These are phyloP conservation scores for Dothiorella sarmentorum DNA, from an alignment of 2,329 filamentous ascomycete genomes.

Conservation along the genomic window DNA sequence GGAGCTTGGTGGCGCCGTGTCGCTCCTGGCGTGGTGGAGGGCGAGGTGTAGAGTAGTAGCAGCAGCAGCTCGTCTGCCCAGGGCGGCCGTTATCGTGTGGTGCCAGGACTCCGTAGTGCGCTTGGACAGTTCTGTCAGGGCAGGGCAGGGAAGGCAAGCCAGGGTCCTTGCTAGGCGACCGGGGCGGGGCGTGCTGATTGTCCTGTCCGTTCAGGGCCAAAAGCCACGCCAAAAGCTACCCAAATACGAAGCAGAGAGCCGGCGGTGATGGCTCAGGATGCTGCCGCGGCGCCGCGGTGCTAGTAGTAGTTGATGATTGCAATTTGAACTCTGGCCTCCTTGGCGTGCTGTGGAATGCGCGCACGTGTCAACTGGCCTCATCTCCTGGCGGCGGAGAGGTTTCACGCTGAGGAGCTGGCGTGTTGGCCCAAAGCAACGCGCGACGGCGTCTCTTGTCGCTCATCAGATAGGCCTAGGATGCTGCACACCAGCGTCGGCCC, in stretches of 20 bases:
- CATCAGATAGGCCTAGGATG: too few species aligned
- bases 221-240: conserved; percentile 10
- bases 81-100: conserved; percentile 17
- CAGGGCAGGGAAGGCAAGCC: too few species aligned
- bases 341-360: conserved; percentile 11
- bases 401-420: conserved; percentile 13
- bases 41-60: too few species aligned
- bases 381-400: conserved; percentile 16
- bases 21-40: conserved; percentile 16
- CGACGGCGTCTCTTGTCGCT: too few species aligned
- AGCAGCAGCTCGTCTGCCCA: conserved; percentile 12
- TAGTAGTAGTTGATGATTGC: conserved; percentile 15
- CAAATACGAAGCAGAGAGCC: conserved; percentile 6
- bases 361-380: conserved; percentile 14
- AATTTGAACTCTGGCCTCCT: conserved; percentile 17
- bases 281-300: background rate
- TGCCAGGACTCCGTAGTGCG: background rate
- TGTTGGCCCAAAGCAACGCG: conserved; percentile 6
- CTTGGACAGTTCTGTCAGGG: conserved; percentile 10
- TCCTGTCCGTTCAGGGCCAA: conserved; percentile 6
- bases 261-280: background rate
- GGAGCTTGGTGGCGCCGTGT: conserved; percentile 4
- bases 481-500: conserved; percentile 9
- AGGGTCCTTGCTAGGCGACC: conserved; percentile 13
- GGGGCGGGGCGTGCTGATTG: conserved; percentile 5